Percentiles rank a stretch among this genome's conserved stretches.
phyloP scores from a whole-genome alignment of 768 basidiomycete genomes.

The Boletus pseudo-olivaceus region DNA sequence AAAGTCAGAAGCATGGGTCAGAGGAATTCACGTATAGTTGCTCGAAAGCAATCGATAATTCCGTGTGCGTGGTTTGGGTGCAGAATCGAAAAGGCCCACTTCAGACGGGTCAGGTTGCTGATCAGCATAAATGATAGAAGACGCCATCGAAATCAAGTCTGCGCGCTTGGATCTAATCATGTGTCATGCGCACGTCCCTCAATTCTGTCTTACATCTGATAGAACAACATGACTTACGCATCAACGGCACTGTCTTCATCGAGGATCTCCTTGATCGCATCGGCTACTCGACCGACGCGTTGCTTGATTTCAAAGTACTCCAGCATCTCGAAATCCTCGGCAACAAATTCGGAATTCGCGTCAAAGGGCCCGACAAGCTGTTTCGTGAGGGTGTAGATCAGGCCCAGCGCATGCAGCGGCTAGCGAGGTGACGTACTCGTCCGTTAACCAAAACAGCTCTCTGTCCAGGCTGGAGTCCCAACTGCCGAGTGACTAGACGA shows the following conservation, averaged over 20 bases:
- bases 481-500: constrained; percentile 47
- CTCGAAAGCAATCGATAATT: constrained; percentile 60
- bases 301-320: constrained; percentile 71
- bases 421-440: constrained; percentile 49
- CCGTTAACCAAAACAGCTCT: constrained; percentile 77
- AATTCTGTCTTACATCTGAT: background rate
- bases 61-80: constrained; percentile 53
- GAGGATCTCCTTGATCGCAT: constrained; percentile 56
- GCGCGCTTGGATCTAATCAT: constrained; percentile 48
- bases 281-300: constrained; percentile 64
- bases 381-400: constrained; percentile 1
- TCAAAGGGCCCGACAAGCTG: constrained; percentile 78
- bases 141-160: constrained; percentile 58
- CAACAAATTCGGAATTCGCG: constrained; percentile 48
- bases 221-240: constrained; percentile 34
- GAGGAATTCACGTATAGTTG: constrained; percentile 56
- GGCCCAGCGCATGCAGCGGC: background rate
- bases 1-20: background rate
- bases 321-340: constrained; percentile 71
- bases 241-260: constrained; percentile 38
- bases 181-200: background rate
- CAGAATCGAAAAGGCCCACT: constrained; percentile 66
- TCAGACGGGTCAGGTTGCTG: constrained; percentile 73
- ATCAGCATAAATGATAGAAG: constrained; percentile 70
- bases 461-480: constrained; percentile 59